Evolutionary conservation across 768 basidiomycete species (phyloP).

Genomic region (Filobasidium wieringae): DNA sequence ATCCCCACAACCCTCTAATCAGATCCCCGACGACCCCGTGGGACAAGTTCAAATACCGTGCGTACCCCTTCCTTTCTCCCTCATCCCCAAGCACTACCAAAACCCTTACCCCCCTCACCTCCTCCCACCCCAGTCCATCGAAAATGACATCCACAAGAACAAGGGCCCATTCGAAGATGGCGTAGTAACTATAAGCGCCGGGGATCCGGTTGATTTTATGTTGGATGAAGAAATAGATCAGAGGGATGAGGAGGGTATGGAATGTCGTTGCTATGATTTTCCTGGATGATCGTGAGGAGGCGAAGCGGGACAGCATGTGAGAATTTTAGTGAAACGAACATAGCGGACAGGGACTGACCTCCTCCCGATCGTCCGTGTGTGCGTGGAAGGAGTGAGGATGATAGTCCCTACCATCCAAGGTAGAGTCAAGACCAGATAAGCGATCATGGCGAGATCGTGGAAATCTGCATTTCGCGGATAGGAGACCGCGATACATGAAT

Average conservation of each 20-base stretch:
- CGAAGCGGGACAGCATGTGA: neutral
- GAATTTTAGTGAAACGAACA: neutral
- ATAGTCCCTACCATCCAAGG: conserved; percentile 81
- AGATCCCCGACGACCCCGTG: too few species aligned
- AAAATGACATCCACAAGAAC: conserved; percentile 34
- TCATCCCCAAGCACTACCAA: neutral
- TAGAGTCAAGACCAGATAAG: conserved; percentile 68
- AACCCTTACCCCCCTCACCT: conserved; percentile 24
- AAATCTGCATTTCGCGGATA: conserved; percentile 47
- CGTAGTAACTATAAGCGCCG: conserved; percentile 76
- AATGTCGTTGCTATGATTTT: conserved; percentile 53
- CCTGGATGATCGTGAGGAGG: conserved; percentile 38
- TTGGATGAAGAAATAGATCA: conserved; percentile 73
- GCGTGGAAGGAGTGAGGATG: conserved; percentile 44
- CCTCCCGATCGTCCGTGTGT: neutral
- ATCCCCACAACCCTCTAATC: too few species aligned
- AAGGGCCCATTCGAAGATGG: conserved; percentile 70
- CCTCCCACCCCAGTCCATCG: conserved; percentile 23
- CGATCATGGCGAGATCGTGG: conserved; percentile 80
- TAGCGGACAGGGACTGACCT: neutral
- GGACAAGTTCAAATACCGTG: too few species aligned
- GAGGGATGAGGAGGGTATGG: conserved; percentile 55
- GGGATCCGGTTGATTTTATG: conserved; percentile 70
- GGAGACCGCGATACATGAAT: neutral
- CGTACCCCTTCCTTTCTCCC: too few species aligned